phyloP scores from a whole-genome alignment of 306 rosid species.

The Cucumis sativus region Cucumber_9930_V3 NC_026657.2:12139001-12139500 shows the following conservation, averaged over 20 bases:
- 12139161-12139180: neutral
- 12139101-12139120: neutral
- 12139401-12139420: conserved; percentile 65
- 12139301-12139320: conserved; percentile 82
- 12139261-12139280: conserved; percentile 68
- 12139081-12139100: neutral
- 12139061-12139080: conserved; percentile 79
- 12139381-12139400: conserved; percentile 1
- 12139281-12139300: conserved; percentile 73
- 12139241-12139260: conserved; percentile 52
- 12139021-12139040: conserved; percentile 67
- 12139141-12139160: neutral
- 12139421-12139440: conserved; percentile 86
- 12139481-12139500: conserved; percentile 56
- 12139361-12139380: neutral
- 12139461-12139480: conserved; percentile 83
- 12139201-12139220: neutral
- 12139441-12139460: conserved; percentile 87
- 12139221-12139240: conserved; percentile 75
- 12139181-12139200: neutral
- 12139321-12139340: conserved; percentile 81
- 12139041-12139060: conserved; percentile 82
- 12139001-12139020: conserved; percentile 34
- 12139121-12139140: neutral
- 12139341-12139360: conserved; percentile 14